Conservation (phyloP, 1,284 basidiomycete species). For the Apiotrichum mycotoxinovorans region DNA sequence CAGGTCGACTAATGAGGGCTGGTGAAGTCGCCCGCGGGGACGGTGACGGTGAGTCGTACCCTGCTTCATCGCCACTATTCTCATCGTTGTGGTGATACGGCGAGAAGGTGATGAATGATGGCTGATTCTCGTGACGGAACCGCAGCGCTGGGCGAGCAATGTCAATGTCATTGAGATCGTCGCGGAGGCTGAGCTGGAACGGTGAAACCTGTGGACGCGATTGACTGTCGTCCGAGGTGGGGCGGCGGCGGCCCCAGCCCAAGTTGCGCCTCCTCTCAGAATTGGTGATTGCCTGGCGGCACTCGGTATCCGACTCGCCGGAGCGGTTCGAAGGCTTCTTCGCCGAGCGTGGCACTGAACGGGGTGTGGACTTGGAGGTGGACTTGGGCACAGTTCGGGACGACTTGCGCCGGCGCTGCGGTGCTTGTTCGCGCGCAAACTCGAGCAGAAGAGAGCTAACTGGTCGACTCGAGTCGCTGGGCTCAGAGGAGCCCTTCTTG, state of each 20-base stretch:
- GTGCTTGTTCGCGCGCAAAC: slow-evolving; percentile 24
- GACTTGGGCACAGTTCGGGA: background rate
- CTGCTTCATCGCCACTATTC: background rate
- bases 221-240: slow-evolving; percentile 29
- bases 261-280: slow-evolving; percentile 32
- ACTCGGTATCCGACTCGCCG: slow-evolving; percentile 2
- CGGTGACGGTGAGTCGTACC: background rate
- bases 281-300: slow-evolving; percentile 25
- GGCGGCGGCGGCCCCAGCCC: slow-evolving; percentile 38
- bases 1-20: background rate
- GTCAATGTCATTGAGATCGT: background rate
- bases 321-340: slow-evolving; percentile 8
- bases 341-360: background rate
- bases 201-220: background rate
- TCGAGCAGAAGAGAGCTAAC: slow-evolving; percentile 28
- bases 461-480: slow-evolving; percentile 7
- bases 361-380: too few relatives aligned
- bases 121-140: background rate
- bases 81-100: background rate
- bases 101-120: background rate
- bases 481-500: slow-evolving; percentile 24
- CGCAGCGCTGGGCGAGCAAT: background rate
- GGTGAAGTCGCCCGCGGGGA: background rate
- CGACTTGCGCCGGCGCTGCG: slow-evolving; percentile 1
- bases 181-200: background rate